Evolutionary conservation across 2,329 filamentous ascomycete species (phyloP).

Genomic region (Fusarium redolens): DNA sequence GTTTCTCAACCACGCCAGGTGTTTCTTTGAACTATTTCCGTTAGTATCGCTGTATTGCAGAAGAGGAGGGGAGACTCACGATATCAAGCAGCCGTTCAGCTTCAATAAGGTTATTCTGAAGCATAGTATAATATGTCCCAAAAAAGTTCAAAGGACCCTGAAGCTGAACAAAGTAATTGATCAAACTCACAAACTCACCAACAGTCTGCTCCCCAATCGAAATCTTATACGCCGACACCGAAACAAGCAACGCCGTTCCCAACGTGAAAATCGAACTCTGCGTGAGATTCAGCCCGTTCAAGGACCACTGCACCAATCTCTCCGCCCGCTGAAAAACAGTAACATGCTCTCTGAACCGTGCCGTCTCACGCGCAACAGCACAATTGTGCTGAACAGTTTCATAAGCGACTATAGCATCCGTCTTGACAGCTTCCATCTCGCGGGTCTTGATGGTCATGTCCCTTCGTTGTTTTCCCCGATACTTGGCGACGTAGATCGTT

Average conservation of each 20-base stretch:
- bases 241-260: slow-evolving; percentile 69
- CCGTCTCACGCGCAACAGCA: slow-evolving; percentile 68
- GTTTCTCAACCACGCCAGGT: slow-evolving; percentile 56
- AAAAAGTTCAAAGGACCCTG: slow-evolving; percentile 73
- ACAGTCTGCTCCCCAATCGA: slow-evolving; percentile 64
- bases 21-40: slow-evolving; percentile 55
- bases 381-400: slow-evolving; percentile 74
- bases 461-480: slow-evolving; percentile 55
- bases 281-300: slow-evolving; percentile 66
- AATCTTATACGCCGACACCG: slow-evolving; percentile 72
- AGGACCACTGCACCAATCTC: slow-evolving; percentile 41
- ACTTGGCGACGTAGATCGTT: slow-evolving; percentile 63
- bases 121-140: slow-evolving; percentile 59
- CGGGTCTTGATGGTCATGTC: slow-evolving; percentile 58
- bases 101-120: slow-evolving; percentile 60
- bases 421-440: slow-evolving; percentile 62
- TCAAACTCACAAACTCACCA: slow-evolving; percentile 66
- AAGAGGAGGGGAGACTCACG: slow-evolving; percentile 35
- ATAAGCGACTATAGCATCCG: slow-evolving; percentile 61
- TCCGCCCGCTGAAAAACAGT: slow-evolving; percentile 58
- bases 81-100: slow-evolving; percentile 59
- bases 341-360: slow-evolving; percentile 67
- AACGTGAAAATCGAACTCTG: slow-evolving; percentile 73
- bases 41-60: slow-evolving; percentile 17
- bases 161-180: slow-evolving; percentile 70